These are phyloP conservation scores for Paraurostyla sp. DNA, from an alignment of 73 alveolate species.

Conservation along the genomic window DNA sequence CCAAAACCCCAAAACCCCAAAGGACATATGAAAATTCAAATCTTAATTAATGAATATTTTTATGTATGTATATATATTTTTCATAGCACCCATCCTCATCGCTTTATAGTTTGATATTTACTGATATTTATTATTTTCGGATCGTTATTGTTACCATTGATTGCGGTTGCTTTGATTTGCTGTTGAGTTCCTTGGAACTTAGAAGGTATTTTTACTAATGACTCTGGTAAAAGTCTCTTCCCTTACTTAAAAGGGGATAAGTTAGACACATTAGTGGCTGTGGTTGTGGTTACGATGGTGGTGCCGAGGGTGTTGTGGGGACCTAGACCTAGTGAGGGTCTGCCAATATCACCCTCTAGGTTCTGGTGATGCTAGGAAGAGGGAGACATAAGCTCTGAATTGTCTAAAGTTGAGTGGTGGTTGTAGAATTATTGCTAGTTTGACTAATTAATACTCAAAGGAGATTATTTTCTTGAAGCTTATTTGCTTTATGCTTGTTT, in stretches of 20 bases:
- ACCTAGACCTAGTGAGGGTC: background rate
- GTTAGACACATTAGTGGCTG: conserved; percentile 8
- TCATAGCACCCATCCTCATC: too few relatives aligned
- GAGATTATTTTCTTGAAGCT: background rate
- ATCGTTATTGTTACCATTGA: too few relatives aligned
- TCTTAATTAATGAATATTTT: too few relatives aligned
- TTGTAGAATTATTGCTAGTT: background rate
- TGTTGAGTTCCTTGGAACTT: background rate
- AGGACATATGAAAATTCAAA: too few relatives aligned
- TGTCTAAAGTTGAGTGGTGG: conserved; percentile 15
- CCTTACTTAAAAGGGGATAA: conserved; percentile 37
- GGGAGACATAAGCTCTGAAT: background rate
- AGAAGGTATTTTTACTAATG: background rate
- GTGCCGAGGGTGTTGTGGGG: conserved; percentile 35
- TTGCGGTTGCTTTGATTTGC: background rate
- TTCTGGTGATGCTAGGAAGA: background rate
- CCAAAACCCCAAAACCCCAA: too few relatives aligned
- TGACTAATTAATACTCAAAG: background rate
- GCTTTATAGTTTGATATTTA: conserved; percentile 14
- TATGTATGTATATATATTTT: too few relatives aligned
- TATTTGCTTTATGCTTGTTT: background rate
- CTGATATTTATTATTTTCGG: conserved; percentile 5
- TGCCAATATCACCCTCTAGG: background rate
- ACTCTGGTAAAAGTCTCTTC: conserved; percentile 18
- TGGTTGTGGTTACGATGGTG: background rate